phyloP scores from a whole-genome alignment of 176 grass and related monocot genomes.

The Oryza nivara region DNA sequence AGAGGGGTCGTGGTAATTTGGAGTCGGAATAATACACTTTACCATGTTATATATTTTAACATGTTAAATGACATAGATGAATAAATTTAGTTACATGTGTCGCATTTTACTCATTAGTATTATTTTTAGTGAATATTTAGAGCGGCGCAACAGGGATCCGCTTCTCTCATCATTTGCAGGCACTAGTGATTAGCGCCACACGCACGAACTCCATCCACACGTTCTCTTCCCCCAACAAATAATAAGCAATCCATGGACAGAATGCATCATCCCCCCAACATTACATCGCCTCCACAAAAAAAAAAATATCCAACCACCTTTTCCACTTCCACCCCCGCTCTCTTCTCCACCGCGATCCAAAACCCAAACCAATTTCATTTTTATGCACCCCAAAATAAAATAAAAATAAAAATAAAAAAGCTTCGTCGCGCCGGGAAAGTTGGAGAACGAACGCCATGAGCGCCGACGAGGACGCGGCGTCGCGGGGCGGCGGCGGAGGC shows the following conservation, averaged over 20 bases:
- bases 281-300: neutral
- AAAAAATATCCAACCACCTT: neutral
- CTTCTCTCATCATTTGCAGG: neutral
- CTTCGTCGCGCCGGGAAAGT: no score
- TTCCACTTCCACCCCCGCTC: no score
- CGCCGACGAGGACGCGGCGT: neutral
- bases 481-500: neutral
- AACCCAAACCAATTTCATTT: neutral
- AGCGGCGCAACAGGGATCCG: neutral
- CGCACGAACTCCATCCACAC: neutral
- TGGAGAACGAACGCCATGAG: neutral
- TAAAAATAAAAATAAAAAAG: no score
- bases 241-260: neutral
- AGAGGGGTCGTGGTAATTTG: no score
- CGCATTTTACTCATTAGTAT: no score
- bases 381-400: no score
- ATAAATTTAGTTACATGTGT: no score
- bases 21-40: no score
- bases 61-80: no score
- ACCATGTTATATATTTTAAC: no score
- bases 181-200: neutral
- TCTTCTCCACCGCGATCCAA: no score
- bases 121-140: neutral
- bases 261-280: neutral
- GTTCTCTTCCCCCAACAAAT: neutral